Evolutionary conservation across 148 eudicot genomes (phyloP), one percentile per base, ranked within the genome.

Genomic region (Oxyria digyna): DNA sequence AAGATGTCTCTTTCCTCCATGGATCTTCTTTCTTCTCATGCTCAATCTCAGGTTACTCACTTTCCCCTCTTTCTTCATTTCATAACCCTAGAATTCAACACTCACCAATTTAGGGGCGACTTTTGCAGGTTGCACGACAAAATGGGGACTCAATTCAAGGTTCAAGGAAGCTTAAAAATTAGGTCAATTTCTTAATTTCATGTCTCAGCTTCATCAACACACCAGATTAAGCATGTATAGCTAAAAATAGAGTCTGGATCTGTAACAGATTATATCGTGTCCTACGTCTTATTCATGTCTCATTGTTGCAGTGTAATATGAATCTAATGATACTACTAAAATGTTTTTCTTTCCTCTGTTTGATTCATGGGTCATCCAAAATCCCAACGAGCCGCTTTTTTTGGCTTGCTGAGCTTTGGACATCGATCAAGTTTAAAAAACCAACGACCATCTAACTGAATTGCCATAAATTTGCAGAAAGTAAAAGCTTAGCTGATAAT

Each of bases 1-100:
- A 89, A 81, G 83, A 93, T 93, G 98, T 93, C 98, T 6, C 69
- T 83, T 20, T 83, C 75, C 11, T 80, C 81, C 63, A 68, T 89
- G 27, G 77, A 80, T 69, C 77, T 86, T 68, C 81, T 84, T 38
- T 81, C 88, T 0, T 89, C 87, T 3, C 42, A 20, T 63, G 10
- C 42, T 63, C 67, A 63, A 63, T 63, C 67, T n/a, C 15, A 40
- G 12, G 67, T 63, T 35, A 31, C 41, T 63, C 67, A 8, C 38
- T 62, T 18, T 62, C 37, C 7, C 33, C 55, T 8, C 26, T 21
- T 49, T 20, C 55, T 7, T 49, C 0, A 38, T 43, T 43, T 15
- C n/a, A 43, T 18, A 14, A 4, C 4, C 20, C 24, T n/a, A 0
- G 52, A 6, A 46, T n/a, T 46, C 17, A 13, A 45, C 4, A 13